Evolutionary conservation across 2,329 filamentous ascomycete species (phyloP), one percentile per base, ranked within the genome.

Genomic region (Penicillium fuscoglaucum): DNA sequence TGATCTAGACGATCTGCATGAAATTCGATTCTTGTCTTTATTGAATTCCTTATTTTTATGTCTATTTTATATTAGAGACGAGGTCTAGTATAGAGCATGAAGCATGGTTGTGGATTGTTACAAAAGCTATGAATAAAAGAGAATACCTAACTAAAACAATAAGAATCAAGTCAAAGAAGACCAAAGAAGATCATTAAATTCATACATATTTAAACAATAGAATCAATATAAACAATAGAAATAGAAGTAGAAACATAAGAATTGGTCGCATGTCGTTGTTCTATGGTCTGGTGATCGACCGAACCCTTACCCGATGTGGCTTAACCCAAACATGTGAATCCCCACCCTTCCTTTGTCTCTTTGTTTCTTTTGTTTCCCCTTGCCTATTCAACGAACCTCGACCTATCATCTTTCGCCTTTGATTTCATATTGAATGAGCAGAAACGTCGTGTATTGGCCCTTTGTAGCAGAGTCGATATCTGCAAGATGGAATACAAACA

Each of bases 401-500:
- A 37, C 35, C 37, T 57, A 43, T 52, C 12, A 44, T 57, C 40
- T 28, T 6, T 37, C 19, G 10, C 13, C 15, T 33, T 28, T 35
- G 3, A 15, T 19, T 35, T 13, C 12, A 3, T 10, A 35, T 28
- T 44, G n/a, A 53, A 53, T 47, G 40, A 35, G 21, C 28, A 46
- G 40, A 7, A 2, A 31, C 24, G 26, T 53, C 12, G 24, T 12
- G 33, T 19, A 28, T 31, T 51, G n/a, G 17, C 8, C 9, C 28
- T 53, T 53, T 37, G 51, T 53, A 17, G 40, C 24, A 46, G 51
- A 66, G 66, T 62, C 55, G 52, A 57, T 55, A 56, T 57, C 51
- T 37, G 17, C 65, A 68, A 65, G 56, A 73, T 73, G 70, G 67
- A 73, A 65, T 69, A 66, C 61, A 69, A 66, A 46, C 54, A 56